phyloP scores from a whole-genome alignment of 2,329 filamentous ascomycete species.

The Metarhizium sp. region DNA sequence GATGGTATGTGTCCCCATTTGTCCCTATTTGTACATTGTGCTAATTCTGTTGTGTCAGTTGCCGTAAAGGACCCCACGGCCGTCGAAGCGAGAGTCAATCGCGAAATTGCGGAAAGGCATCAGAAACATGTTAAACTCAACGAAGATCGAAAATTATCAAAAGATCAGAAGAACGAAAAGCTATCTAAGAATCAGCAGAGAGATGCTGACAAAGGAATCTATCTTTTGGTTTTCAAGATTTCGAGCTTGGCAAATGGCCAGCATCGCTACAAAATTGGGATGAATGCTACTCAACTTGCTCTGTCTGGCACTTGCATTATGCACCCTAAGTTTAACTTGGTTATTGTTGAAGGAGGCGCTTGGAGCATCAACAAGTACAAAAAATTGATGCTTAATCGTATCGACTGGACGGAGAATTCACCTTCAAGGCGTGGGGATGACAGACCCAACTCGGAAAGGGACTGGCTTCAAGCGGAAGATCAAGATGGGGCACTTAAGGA shows the following conservation, averaged over 20 bases:
- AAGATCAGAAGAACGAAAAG: constrained; percentile 81
- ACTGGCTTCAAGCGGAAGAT: constrained; percentile 74
- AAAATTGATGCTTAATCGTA: constrained; percentile 87
- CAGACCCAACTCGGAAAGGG: constrained; percentile 52
- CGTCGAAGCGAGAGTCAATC: constrained; percentile 87
- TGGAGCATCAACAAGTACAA: constrained; percentile 78
- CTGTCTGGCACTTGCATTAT: constrained; percentile 88
- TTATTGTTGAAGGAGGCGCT: constrained; percentile 84
- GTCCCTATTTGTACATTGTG: neutral
- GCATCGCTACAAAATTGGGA: constrained; percentile 85
- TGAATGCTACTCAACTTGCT: constrained; percentile 82
- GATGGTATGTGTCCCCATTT: constrained; percentile 45
- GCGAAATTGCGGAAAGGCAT: constrained; percentile 81
- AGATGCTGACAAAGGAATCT: constrained; percentile 79
- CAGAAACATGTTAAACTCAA: constrained; percentile 71
- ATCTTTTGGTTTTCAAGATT: constrained; percentile 82
- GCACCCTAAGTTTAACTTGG: constrained; percentile 78
- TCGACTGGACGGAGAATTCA: constrained; percentile 89
- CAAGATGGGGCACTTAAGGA: constrained; percentile 73
- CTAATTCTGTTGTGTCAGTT: constrained; percentile 16
- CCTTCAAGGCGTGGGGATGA: constrained; percentile 54
- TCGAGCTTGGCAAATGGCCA: constrained; percentile 83
- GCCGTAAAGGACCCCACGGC: constrained; percentile 93
- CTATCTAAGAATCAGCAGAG: constrained; percentile 72
- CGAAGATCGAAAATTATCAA: constrained; percentile 76